These are phyloP conservation scores for Craspedostauros australis DNA, from an alignment of 108 stramenopile genomes.

Conservation along the genomic window DNA sequence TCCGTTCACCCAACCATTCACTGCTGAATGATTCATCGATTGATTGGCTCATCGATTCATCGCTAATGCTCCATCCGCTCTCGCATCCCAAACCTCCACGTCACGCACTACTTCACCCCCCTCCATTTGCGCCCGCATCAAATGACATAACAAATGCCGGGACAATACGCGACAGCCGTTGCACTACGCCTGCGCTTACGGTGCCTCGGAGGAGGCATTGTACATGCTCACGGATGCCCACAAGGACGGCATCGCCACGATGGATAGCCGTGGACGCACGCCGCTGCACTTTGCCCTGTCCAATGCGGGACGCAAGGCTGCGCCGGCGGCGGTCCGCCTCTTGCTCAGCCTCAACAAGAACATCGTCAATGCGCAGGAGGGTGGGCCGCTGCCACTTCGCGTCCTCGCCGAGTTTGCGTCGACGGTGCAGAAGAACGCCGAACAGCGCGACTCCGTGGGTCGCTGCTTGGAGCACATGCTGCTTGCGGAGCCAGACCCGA, in stretches of 20 bases:
- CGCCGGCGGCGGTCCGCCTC: conserved; percentile 53
- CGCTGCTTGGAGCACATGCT: conserved; percentile 54
- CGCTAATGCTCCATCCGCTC: too few relatives aligned
- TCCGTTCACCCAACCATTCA: too few relatives aligned
- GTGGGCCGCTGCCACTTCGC: conserved; percentile 54
- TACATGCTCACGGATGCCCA: conserved; percentile 51
- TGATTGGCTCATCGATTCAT: not conserved
- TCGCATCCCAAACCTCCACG: too few relatives aligned
- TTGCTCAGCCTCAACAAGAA: conserved; percentile 37
- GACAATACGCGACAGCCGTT: conserved; percentile 27
- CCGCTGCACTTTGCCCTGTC: conserved; percentile 71
- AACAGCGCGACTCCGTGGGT: conserved; percentile 37
- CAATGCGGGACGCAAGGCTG: conserved; percentile 61
- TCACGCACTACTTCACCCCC: too few relatives aligned
- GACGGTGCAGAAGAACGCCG: conserved; percentile 33
- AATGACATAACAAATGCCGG: not conserved
- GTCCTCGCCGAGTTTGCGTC: conserved; percentile 51
- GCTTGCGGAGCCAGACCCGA: conserved; percentile 53
- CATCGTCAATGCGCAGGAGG: conserved; percentile 47
- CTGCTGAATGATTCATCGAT: too few relatives aligned
- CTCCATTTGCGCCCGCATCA: not conserved
- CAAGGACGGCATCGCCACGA: conserved; percentile 38
- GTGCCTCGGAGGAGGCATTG: conserved; percentile 58
- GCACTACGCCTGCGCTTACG: conserved; percentile 79
- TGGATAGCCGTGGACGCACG: conserved; percentile 46